A percentile compares a stretch with the other conserved stretches of the same genome.
phyloP scores from a whole-genome alignment of 2,329 filamentous ascomycete genomes.

The Alternaria solani region DNA sequence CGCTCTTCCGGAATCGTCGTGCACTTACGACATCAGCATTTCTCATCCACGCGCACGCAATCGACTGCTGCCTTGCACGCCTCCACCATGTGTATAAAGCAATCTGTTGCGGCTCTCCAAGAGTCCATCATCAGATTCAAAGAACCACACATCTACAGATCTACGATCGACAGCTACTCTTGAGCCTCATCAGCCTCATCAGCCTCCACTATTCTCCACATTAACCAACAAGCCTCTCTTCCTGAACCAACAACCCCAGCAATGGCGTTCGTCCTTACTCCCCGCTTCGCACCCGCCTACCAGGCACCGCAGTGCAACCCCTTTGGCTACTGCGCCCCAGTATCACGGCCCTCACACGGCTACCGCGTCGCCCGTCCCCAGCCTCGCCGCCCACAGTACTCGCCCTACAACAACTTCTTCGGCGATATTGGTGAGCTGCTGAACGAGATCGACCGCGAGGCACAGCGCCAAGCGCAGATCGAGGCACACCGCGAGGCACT shows the following conservation, averaged over 20 bases:
- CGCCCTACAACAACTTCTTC: constrained; percentile 44
- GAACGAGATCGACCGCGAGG: constrained; percentile 42
- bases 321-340: constrained; percentile 36
- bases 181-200: constrained; percentile 29
- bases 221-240: constrained; percentile 2
- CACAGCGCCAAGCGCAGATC: constrained; percentile 30
- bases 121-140: constrained; percentile 36
- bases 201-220: constrained; percentile 16
- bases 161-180: constrained; percentile 29
- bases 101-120: constrained; percentile 17
- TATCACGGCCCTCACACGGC: constrained; percentile 28
- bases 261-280: constrained; percentile 49
- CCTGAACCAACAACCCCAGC: constrained; percentile 11
- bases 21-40: constrained; percentile 38
- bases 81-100: constrained; percentile 46
- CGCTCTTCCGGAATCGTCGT: constrained; percentile 39
- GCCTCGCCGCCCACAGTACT: constrained; percentile 29
- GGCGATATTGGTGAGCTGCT: constrained; percentile 44
- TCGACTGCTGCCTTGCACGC: constrained; percentile 34
- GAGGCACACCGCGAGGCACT: constrained; percentile 41
- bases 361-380: constrained; percentile 29
- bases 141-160: constrained; percentile 33
- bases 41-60: constrained; percentile 37
- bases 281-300: constrained; percentile 43
- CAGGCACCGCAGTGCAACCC: constrained; percentile 39